phyloP scores from a whole-genome alignment of 805 yeast species.

The Teunomyces kruisii region DNA sequence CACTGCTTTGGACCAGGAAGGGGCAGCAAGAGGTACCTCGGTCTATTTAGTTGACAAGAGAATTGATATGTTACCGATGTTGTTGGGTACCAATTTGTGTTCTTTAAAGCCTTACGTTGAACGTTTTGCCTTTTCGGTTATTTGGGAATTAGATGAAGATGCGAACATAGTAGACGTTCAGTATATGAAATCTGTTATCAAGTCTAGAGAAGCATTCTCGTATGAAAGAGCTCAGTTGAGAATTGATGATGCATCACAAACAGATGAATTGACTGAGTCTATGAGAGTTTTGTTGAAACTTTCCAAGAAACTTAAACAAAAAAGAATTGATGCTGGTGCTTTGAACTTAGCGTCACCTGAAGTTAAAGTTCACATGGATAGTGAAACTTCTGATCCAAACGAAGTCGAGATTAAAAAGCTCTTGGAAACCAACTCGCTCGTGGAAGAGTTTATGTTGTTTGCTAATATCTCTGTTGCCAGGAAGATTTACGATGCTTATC shows the following conservation, averaged over 20 bases:
- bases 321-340: constrained; percentile 92
- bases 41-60: constrained; percentile 96
- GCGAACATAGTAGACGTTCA: constrained; percentile 81
- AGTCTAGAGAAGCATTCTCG: constrained; percentile 90
- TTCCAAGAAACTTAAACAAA: constrained; percentile 83
- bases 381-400: constrained; percentile 95
- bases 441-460: constrained; percentile 96
- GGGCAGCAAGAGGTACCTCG: constrained; percentile 96
- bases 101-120: constrained; percentile 94
- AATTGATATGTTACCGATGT: constrained; percentile 96
- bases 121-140: constrained; percentile 89
- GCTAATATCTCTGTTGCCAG: constrained; percentile 96
- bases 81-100: constrained; percentile 93
- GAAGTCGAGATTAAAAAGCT: constrained; percentile 90
- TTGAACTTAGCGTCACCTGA: constrained; percentile 96
- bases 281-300: constrained; percentile 78
- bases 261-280: constrained; percentile 84
- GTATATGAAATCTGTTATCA: constrained; percentile 84
- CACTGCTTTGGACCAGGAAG: constrained; percentile 91
- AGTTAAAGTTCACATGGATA: constrained; percentile 94
- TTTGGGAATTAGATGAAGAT: constrained; percentile 90
- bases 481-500: constrained; percentile 87
- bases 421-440: constrained; percentile 90
- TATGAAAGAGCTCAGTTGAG: constrained; percentile 91
- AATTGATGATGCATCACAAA: constrained; percentile 74